phyloP scores from a whole-genome alignment of 2,329 filamentous ascomycete genomes.

The Trichoderma endophyticum region DNA sequence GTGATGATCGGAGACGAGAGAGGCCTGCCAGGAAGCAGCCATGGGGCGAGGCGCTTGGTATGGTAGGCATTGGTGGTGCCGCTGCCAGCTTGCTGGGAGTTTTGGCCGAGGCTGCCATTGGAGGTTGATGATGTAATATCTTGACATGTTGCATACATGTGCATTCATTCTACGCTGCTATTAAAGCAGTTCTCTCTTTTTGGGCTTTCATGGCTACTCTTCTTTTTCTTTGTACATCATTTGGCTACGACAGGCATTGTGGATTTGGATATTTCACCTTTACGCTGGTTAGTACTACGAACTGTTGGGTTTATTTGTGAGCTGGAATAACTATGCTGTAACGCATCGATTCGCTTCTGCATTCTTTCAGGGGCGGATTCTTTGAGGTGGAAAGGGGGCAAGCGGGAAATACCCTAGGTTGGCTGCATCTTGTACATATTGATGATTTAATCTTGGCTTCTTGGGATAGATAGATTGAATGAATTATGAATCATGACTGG shows the following conservation, averaged over 20 bases:
- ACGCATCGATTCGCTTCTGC: neutral
- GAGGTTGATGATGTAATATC: neutral
- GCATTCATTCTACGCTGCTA: neutral
- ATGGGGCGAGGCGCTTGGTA: constrained; percentile 53
- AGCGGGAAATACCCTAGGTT: neutral
- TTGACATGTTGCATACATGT: neutral
- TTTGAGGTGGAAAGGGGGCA: neutral
- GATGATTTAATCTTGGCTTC: neutral
- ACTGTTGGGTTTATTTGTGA: neutral
- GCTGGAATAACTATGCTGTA: neutral
- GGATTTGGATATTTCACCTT: neutral
- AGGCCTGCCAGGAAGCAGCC: constrained; percentile 42
- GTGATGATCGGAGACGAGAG: constrained; percentile 38
- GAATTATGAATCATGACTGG: constrained; percentile 2
- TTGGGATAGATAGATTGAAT: constrained; percentile 4
- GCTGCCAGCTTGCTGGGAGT: constrained; percentile 58
- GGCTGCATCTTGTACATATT: neutral
- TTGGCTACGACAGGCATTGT: neutral
- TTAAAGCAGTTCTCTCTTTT: neutral
- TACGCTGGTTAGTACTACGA: neutral
- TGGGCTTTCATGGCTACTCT: neutral
- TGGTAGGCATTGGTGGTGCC: constrained; percentile 59
- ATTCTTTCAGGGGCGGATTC: neutral
- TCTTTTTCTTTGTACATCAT: neutral
- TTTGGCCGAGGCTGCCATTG: constrained; percentile 53